Percentiles rank a stretch among this genome's conserved stretches.
phyloP scores from a whole-genome alignment of 257 asterid genomes.

The Ligustrum vulgare region DNA sequence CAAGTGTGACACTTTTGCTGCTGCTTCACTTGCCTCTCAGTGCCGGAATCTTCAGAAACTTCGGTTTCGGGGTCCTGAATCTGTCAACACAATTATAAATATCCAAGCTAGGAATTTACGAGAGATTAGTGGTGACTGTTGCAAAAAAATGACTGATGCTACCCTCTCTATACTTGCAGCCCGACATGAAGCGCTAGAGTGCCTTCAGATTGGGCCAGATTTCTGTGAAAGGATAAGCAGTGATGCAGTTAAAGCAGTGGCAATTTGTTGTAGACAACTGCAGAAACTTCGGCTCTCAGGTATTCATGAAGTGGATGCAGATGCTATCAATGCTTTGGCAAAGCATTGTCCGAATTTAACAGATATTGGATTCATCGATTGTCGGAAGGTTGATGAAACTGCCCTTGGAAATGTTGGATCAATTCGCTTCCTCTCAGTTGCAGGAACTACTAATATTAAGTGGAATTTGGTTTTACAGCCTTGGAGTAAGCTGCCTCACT shows the following conservation, averaged over 20 bases:
- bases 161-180: conserved; percentile 71
- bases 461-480: conserved; percentile 52
- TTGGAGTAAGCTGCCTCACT: conserved; percentile 61
- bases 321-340: conserved; percentile 72
- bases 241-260: conserved; percentile 69
- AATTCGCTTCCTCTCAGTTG: conserved; percentile 67
- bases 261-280: conserved; percentile 64
- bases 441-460: conserved; percentile 61
- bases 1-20: conserved; percentile 50
- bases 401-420: conserved; percentile 59
- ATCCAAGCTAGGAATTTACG: conserved; percentile 59
- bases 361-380: conserved; percentile 73
- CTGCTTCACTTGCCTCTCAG: conserved; percentile 61
- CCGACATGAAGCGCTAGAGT: conserved; percentile 69
- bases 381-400: conserved; percentile 59
- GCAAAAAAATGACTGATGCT: conserved; percentile 72
- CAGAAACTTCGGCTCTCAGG: conserved; percentile 70
- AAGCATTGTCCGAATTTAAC: conserved; percentile 50
- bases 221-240: conserved; percentile 74
- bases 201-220: conserved; percentile 82
- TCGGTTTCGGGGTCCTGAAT: conserved; percentile 73
- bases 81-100: conserved; percentile 61
- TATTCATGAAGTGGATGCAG: conserved; percentile 60
- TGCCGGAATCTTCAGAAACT: conserved; percentile 65
- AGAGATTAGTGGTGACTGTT: conserved; percentile 69